Base-by-base conservation (phyloP, 371 early-diverging fungal species). In the Coemansia sp. region DNA sequence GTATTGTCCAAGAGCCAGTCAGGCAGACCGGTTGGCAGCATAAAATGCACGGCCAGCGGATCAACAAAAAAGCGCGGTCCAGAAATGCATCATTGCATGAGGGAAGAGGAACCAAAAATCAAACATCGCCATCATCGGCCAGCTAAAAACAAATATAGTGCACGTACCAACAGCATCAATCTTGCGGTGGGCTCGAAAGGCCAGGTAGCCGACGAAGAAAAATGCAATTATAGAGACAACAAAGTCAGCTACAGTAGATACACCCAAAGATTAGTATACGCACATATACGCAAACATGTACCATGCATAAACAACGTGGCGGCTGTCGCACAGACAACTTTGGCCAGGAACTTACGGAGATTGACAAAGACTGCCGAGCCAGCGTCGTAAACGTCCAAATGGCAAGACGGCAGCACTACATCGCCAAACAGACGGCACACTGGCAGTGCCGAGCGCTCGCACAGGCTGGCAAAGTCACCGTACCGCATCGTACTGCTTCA, bases 161-260 rank as follows among this genome's bases (percentile, higher is more conserved):
- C 18, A 78, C 79, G 65, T 77, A 78, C 79, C 79, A 39, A 79
- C 79, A 42, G 79, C 79, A 21, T 68, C 79, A 30, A 79, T 52
- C 66, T 77, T 71, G 62, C 77, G 75, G 52, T 75, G 71, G 25
- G 78, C 72, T 12, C 69, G 67, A 63, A 71, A 72, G 40, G 68
- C 71, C 67, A 74, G 59, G 30, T 77, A 71, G 40, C 68, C 55
- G 56, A 67, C 66, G 48, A 66, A 62, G 23, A 79, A 30, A n/a
- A 79, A 71, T 53, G 78, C 67, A 16, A 79, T 51, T 26, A 72
- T 62, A 18, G 79, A 71, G 26, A 71, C 60, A 60, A 68, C 78
- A 79, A 79, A 75, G 63, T 79, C 79, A 11, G 72, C 77, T 71
- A 71, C 68, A 74, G 37, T 23, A 25, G 37, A 42, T 3, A 57